These are phyloP conservation scores for Saccharomycopsis microspora DNA, from an alignment of 805 yeast genomes.

Conservation along the genomic window DNA sequence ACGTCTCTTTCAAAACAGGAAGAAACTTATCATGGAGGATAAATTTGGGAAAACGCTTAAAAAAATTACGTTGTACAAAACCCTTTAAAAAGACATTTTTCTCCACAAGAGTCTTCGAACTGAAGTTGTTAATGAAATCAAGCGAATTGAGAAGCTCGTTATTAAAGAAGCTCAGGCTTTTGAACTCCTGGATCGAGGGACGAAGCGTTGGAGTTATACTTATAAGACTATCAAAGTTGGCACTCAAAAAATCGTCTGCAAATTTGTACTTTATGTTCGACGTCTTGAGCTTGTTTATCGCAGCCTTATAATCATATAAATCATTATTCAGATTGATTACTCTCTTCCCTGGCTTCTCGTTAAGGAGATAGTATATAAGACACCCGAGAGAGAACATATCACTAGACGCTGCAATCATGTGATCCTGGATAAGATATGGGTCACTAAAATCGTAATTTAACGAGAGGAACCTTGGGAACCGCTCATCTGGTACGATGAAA, in stretches of 20 bases:
- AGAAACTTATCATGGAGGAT: conserved; percentile 59
- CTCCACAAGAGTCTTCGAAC: conserved; percentile 61
- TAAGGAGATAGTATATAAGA: conserved; percentile 60
- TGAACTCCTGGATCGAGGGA: conserved; percentile 50
- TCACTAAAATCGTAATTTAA: conserved; percentile 66
- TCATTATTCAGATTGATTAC: conserved; percentile 42
- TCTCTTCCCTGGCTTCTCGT: conserved; percentile 19
- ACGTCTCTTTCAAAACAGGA: conserved; percentile 45
- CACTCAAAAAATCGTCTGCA: conserved; percentile 40
- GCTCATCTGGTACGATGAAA: conserved; percentile 57
- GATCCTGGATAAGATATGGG: conserved; percentile 71
- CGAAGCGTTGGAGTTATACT: conserved; percentile 47
- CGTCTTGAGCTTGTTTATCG: conserved; percentile 34
- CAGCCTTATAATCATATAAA: conserved; percentile 49
- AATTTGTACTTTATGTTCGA: conserved; percentile 32
- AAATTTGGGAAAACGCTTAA: conserved; percentile 47
- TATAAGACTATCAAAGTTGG: conserved; percentile 41
- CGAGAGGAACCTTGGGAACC: conserved; percentile 64
- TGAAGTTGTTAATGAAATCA: conserved; percentile 71
- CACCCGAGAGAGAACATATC: conserved; percentile 84
- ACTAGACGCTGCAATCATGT: conserved; percentile 48
- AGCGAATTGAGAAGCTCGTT: conserved; percentile 74
- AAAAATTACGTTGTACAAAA: conserved; percentile 31
- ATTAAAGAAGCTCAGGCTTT: conserved; percentile 67
- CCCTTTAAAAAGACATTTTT: conserved; percentile 59